phyloP scores from a whole-genome alignment of 2,329 filamentous ascomycete genomes.

The Fusarium ambrosium region DNA sequence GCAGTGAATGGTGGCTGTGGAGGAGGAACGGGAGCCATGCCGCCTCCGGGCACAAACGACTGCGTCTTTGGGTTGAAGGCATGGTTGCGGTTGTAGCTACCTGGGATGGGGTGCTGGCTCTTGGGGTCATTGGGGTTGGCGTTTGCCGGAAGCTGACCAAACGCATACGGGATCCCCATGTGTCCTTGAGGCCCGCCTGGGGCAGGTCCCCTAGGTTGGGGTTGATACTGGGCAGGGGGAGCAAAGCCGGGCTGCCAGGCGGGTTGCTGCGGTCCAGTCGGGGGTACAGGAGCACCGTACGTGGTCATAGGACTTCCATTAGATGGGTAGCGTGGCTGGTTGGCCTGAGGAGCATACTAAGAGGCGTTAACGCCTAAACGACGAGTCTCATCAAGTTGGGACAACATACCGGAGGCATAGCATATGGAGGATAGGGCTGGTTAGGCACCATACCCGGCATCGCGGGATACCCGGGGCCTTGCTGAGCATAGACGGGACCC shows the following conservation, averaged over 20 bases:
- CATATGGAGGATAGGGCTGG: conserved; percentile 61
- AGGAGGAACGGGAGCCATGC: conserved; percentile 63
- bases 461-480: conserved; percentile 58
- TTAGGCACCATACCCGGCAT: conserved; percentile 60
- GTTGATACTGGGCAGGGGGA: conserved; percentile 49
- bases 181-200: conserved; percentile 49
- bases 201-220: conserved; percentile 48
- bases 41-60: conserved; percentile 81
- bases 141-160: conserved; percentile 81
- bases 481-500: conserved; percentile 60
- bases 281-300: conserved; percentile 53
- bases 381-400: conserved; percentile 12
- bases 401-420: conserved; percentile 60
- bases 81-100: conserved; percentile 82
- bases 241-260: conserved; percentile 56
- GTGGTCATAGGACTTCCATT: conserved; percentile 53
- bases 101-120: conserved; percentile 85
- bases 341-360: conserved; percentile 50
- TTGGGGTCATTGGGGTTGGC: conserved; percentile 78
- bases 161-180: conserved; percentile 73
- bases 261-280: conserved; percentile 48
- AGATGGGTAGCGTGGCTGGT: conserved; percentile 51
- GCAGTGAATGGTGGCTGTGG: conserved; percentile 64
- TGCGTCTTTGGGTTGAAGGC: conserved; percentile 96
- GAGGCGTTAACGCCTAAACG: conserved; percentile 26